phyloP scores from a whole-genome alignment of 257 asterid genomes.

The Avicennia marina region DNA sequence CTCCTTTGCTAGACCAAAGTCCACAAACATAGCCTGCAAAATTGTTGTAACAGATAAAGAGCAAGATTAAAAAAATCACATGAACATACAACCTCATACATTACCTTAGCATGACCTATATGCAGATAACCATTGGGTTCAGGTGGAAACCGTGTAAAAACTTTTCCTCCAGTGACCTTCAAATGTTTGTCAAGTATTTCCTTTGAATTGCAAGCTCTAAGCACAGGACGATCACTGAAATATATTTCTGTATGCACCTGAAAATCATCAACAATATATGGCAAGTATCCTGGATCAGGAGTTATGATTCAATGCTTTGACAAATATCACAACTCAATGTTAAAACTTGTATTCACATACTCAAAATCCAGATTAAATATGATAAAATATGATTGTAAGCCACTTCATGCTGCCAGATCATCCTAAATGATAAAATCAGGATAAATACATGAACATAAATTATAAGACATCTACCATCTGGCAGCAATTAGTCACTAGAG shows the following conservation, averaged over 20 bases:
- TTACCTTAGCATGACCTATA: conserved; percentile 97
- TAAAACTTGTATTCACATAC: too few relatives aligned
- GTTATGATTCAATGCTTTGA: not conserved
- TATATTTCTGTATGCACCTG: conserved; percentile 91
- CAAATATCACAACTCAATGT: too few relatives aligned
- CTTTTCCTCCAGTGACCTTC: conserved; percentile 70
- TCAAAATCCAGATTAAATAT: too few relatives aligned
- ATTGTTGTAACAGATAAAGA: not conserved
- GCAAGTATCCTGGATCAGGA: not conserved
- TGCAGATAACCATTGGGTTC: conserved; percentile 98
- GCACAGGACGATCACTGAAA: conserved; percentile 84
- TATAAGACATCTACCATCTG: too few relatives aligned
- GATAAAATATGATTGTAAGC: too few relatives aligned
- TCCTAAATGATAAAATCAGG: too few relatives aligned
- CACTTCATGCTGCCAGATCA: too few relatives aligned
- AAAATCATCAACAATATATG: not conserved
- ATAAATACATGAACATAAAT: too few relatives aligned
- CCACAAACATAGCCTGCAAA: conserved; percentile 96
- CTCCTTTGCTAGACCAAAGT: conserved; percentile 94
- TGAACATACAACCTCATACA: not conserved
- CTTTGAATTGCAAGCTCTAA: conserved; percentile 80
- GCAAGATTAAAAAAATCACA: conserved; percentile 8
- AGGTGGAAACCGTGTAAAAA: conserved; percentile 92
- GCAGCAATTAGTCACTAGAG: too few relatives aligned
- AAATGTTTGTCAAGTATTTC: conserved; percentile 77